Base-by-base conservation (phyloP, 2,329 filamentous ascomycete genomes). In the Leptographium galeiforme region DNA sequence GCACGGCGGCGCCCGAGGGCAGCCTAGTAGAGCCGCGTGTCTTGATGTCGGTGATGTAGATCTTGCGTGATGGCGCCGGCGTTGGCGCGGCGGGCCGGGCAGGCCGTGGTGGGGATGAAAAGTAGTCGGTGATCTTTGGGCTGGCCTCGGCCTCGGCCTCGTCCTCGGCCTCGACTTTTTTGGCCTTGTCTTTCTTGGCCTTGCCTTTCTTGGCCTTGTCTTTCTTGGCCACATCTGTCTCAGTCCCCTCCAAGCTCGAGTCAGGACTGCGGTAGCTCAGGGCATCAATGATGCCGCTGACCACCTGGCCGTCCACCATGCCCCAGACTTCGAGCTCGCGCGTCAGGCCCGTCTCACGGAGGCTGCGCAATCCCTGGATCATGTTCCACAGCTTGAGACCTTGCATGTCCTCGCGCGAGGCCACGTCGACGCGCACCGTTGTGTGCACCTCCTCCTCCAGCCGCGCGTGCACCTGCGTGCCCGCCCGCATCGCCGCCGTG, bases 261-360 rank as follows among this genome's bases (percentile, higher is more conserved):
- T 94, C 85, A 0, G 89, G 89, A 61, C 88, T 88, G 19, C 81
- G 73, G 61, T 85, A 85, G 53, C 82, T 89, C 16, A 97, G 68
- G 61, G 90, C 82, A 63, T 98, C 93, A 57, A 98, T 94, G 50
- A 97, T 72, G 1, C 93, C 93, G 61, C 87, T 93, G 55, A 97
- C 82, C 25, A 96, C 72, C 61, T 94, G 79, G 1, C 41, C 46
- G 54, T 93, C 82, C 2, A 96, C 66, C 13, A 85, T 70, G 0
- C 91, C 93, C 89, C 91, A 96, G 4, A 97, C 76, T 61, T 89
- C 84, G 32, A 91, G 66, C 66, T 91, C 87, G 18, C 87, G 74
- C 2, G 87, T 89, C 55, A 84, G 70, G 4, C 87, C 87, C 1
- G 75, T 82, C 13, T 85, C 78, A 6, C 84, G 75, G 52, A 91